Evolutionary conservation across 306 rosid species (phyloP), one percentile per base, ranked within the genome.

Genomic region (Oxytropis ochrocephala): DNA sequence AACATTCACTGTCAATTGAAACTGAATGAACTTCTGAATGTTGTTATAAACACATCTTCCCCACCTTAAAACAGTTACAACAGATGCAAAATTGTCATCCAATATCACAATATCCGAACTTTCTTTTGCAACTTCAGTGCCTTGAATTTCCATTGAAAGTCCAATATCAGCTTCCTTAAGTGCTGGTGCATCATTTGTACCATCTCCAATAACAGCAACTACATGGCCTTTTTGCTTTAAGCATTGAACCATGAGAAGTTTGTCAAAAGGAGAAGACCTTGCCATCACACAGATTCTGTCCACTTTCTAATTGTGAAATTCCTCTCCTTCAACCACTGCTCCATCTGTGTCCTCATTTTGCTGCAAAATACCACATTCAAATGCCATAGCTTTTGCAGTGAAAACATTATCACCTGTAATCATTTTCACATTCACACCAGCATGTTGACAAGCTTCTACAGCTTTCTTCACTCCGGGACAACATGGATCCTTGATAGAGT

Each of bases 31-130:
- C n/a, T n/a, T n/a, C n/a, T n/a, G n/a, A n/a, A n/a, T n/a, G n/a
- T n/a, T n/a, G n/a, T n/a, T 77, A 16, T 77, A 77, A 13, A 77
- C 81, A 77, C 76, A 77, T 35, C 81, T 77, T 44, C 81, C 81
- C 81, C 81, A 77, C 13, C 65, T 77, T 5, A 76, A 53, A 6
- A 76, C 81, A n/a, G 76, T 76, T 17, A 70, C 81, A 0, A 76
- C 75, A 4, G 81, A 42, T 1, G 66, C 76, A 33, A 76, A 76
- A 21, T 69, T 76, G 29, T 76, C 81, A 53, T 76, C 81, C 49
- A 76, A 69, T 19, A 76, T 76, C 2, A 76, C 76, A 52, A 76
- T 76, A 24, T 76, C 81, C 30, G 81, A 76, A n/a, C 81, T 76
- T 72, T 69, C 81, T 52, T 76, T 76, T 0, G 81, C 81, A 47